Evolutionary conservation across 148 eudicot genomes (phyloP).

Genomic region (Hydrangea macrophylla): DNA sequence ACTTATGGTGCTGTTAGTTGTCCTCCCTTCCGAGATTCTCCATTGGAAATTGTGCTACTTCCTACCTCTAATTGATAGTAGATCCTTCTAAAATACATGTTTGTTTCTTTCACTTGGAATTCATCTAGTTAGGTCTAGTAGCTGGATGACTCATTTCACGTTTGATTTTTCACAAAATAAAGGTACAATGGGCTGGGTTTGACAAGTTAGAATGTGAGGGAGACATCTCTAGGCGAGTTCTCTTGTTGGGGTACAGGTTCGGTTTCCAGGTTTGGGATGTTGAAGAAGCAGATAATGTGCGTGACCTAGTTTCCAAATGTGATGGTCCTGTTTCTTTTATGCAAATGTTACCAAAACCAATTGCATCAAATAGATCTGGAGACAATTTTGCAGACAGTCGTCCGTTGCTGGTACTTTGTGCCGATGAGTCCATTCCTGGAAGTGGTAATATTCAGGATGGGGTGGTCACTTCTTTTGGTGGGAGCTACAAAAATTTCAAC

Average conservation of each 20-base stretch:
- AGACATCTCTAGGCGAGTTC: conserved; percentile 43
- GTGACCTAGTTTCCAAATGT: conserved; percentile 54
- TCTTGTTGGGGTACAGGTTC: conserved; percentile 67
- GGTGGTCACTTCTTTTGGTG: conserved; percentile 25
- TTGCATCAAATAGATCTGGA: conserved; percentile 30
- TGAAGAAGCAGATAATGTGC: conserved; percentile 72
- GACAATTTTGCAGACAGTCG: conserved; percentile 54
- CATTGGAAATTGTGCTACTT: background rate
- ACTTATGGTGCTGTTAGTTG: background rate
- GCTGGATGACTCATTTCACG: background rate
- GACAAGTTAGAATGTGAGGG: conserved; percentile 68
- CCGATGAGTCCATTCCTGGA: conserved; percentile 54
- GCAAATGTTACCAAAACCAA: conserved; percentile 68
- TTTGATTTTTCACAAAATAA: conserved; percentile 13
- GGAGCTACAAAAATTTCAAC: conserved; percentile 30
- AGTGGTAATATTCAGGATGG: conserved; percentile 36
- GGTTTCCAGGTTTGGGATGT: conserved; percentile 96
- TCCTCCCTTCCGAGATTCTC: background rate
- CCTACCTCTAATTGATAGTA: background rate
- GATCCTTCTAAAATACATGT: too few relatives aligned
- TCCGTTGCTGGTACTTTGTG: conserved; percentile 66
- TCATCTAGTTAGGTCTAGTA: background rate
- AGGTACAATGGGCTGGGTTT: conserved; percentile 93
- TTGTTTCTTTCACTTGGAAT: background rate
- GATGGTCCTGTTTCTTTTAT: conserved; percentile 76